Evolutionary conservation across 179 eudicot species (phyloP).

Genomic region (Sideroxylon spinosum): DNA sequence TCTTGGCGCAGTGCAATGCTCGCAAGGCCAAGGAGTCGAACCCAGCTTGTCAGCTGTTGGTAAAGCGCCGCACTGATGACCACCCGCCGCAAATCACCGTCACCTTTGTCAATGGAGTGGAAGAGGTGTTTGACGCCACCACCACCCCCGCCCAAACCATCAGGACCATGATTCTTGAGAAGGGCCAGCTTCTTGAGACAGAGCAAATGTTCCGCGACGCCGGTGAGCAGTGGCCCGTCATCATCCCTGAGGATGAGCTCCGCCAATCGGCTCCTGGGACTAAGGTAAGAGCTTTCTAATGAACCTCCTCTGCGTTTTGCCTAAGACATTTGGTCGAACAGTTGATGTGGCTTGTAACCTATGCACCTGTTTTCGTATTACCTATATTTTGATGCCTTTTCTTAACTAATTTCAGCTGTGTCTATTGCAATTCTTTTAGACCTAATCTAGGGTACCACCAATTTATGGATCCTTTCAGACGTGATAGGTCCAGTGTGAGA

Average conservation of each 20-base stretch:
- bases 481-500: no score
- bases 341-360: neutral
- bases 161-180: slow-evolving; percentile 58
- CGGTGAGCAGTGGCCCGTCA: slow-evolving; percentile 77
- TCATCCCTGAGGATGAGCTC: slow-evolving; percentile 64
- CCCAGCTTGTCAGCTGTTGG: slow-evolving; percentile 61
- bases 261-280: slow-evolving; percentile 44
- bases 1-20: slow-evolving; percentile 77
- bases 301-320: neutral
- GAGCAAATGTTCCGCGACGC: slow-evolving; percentile 82
- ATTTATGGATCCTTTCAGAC: no score
- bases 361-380: no score
- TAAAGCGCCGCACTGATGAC: slow-evolving; percentile 81
- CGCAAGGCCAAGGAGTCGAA: slow-evolving; percentile 77
- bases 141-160: slow-evolving; percentile 63
- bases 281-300: slow-evolving; percentile 41
- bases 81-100: slow-evolving; percentile 71
- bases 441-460: no score
- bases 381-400: no score
- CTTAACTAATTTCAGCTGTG: no score
- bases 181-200: slow-evolving; percentile 65
- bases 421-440: no score
- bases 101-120: slow-evolving; percentile 77
- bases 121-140: slow-evolving; percentile 67
- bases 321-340: slow-evolving; percentile 16